phyloP scores from a whole-genome alignment of 2,329 filamentous ascomycete species.

The Clarireedia paspali region DNA sequence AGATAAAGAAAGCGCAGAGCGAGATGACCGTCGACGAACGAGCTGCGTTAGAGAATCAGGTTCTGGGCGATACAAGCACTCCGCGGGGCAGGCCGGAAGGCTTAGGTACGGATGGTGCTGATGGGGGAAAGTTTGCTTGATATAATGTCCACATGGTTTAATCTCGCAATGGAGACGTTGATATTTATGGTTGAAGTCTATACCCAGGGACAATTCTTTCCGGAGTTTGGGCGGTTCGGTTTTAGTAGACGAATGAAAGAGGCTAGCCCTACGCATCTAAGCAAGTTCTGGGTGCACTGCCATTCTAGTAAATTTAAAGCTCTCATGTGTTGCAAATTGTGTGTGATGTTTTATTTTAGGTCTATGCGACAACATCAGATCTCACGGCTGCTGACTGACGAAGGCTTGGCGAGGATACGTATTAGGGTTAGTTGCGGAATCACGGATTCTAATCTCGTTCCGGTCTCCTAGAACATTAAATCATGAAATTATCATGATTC shows the following conservation, averaged over 20 bases:
- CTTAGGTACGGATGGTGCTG: neutral
- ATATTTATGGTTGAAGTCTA: neutral
- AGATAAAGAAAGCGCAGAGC: conserved; percentile 46
- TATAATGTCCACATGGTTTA: neutral
- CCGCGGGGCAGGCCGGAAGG: neutral
- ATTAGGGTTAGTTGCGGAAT: neutral
- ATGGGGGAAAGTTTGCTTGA: neutral
- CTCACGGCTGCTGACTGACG: neutral
- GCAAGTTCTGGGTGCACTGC: too few species aligned
- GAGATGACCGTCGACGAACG: conserved; percentile 51
- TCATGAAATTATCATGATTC: neutral
- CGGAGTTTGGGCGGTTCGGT: neutral
- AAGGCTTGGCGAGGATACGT: neutral
- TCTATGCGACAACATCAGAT: too few species aligned
- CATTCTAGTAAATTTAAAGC: too few species aligned
- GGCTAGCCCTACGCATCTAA: too few species aligned
- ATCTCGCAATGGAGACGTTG: neutral
- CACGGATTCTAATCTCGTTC: neutral
- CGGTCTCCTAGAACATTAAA: neutral
- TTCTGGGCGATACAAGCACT: neutral
- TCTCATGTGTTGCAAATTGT: too few species aligned
- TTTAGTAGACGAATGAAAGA: neutral
- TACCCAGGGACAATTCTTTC: neutral
- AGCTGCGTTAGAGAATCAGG: conserved; percentile 18
- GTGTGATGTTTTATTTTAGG: too few species aligned